These are phyloP conservation scores for Meredithiella fracta DNA, from an alignment of 2,329 filamentous ascomycete species.

Conservation along the genomic window DNA sequence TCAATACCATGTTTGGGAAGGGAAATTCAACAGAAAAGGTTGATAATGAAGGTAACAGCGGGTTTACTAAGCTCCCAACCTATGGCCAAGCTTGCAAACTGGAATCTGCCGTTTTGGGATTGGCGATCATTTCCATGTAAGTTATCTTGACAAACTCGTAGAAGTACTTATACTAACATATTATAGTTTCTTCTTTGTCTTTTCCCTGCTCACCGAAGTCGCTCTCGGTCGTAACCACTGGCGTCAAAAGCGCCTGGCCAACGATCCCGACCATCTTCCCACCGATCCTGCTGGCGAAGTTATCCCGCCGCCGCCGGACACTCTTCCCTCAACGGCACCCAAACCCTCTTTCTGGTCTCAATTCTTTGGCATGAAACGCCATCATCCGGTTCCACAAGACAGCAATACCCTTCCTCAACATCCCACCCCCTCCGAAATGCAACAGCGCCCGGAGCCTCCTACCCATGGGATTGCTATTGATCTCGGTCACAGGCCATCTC, in stretches of 20 bases:
- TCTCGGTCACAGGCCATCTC: background rate
- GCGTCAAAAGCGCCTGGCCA: slow-evolving; percentile 44
- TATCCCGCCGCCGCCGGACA: background rate
- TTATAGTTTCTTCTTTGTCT: slow-evolving; percentile 52
- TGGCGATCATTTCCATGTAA: slow-evolving; percentile 63
- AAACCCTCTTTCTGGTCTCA: slow-evolving; percentile 20
- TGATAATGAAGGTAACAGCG: slow-evolving; percentile 19
- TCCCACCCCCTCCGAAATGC: slow-evolving; percentile 26
- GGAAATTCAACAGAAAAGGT: slow-evolving; percentile 22
- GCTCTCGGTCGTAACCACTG: slow-evolving; percentile 53
- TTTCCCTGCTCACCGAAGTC: slow-evolving; percentile 54
- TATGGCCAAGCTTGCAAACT: slow-evolving; percentile 48
- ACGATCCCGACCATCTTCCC: slow-evolving; percentile 33
- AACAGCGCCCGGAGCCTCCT: slow-evolving; percentile 12
- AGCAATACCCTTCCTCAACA: slow-evolving; percentile 25
- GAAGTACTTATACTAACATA: background rate
- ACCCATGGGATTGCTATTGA: background rate
- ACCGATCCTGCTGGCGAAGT: slow-evolving; percentile 7
- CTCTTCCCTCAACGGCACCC: slow-evolving; percentile 17
- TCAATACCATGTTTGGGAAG: slow-evolving; percentile 53
- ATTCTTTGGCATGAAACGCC: slow-evolving; percentile 21
- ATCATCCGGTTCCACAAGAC: slow-evolving; percentile 15
- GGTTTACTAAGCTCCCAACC: slow-evolving; percentile 32
- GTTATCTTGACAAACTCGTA: slow-evolving; percentile 15
- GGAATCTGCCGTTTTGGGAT: slow-evolving; percentile 60